Base-by-base conservation (phyloP, 805 yeast genomes). In the Saturnispora sanitii region DNA sequence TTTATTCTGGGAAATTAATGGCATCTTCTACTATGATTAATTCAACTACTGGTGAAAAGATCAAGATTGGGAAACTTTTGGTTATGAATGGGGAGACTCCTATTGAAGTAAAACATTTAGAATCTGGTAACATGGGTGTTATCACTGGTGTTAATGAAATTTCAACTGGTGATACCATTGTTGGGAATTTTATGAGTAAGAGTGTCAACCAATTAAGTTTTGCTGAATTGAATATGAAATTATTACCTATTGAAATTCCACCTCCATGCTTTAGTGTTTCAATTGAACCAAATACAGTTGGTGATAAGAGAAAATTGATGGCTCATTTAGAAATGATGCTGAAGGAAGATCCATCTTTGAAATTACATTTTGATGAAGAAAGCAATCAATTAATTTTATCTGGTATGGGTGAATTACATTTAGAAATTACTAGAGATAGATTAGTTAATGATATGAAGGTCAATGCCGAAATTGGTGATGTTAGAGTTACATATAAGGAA, bases 401-500 rank as follows among this genome's bases (percentile, higher is more conserved):
- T 16, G 98, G 98, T 25, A 90, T 90, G 97, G 98, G 98, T 31
- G 97, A 92, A 55, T 67, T 92, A 36, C 98, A 92, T 62, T 67
- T 92, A 37, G 97, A 92, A 50, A 87, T 92, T 49, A 82, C 92
- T 2, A 70, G 69, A 36, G 92, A 85, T 51, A 68, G 96, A 41
- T 68, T 87, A 32, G 62, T 84, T n/a, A 73, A 73, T 33, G 95
- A 86, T 43, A 68, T 87, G 70, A 80, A 81, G 56, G 95, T 94
- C 3, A 77, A 79, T 42, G 82, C 84, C 1, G 79, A 78, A 25
- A 69, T 86, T 30, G 87, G 96, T 35, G 79, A 79, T 39, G 84
- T 92, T 17, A 84, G 78, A 65, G 95, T 92, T 4, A 82, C 96
- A 0, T 90, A 83, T 58, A 86, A 84, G 54, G 98, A 92, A 58